Evolutionary conservation across 495 filamentous ascomycete species (phyloP), one percentile per base, ranked within the genome.

Genomic region (Aspergillus hancockii): DNA sequence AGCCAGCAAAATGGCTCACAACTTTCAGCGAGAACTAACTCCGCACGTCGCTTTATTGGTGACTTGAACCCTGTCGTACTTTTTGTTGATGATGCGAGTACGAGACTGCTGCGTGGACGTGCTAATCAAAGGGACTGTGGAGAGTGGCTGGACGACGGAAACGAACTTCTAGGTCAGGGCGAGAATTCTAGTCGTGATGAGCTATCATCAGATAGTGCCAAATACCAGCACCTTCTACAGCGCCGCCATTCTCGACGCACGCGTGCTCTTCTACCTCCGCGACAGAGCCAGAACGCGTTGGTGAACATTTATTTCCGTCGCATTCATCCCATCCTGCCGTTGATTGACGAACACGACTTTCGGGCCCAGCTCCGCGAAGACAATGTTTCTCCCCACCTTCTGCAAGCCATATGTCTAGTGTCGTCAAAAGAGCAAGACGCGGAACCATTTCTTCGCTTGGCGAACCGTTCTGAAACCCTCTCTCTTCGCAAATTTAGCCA

Each of bases 361-460:
- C 66, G 52, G 21, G 54, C 36, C 21, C 64, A 65, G 19, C 66
- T 61, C 13, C 46, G 58, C 32, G 60, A 66, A 19, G 64, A 57
- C 1, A 32, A 52, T n/a, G 22, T 64, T 9, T 57, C 55, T 55
- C 50, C 63, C 19, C 38, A 63, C 13, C 66, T 77, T 28, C 51
- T 70, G 18, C 71, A 71, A 18, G 50, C 64, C 3, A 63, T 77
- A 18, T 69, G 67, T 38, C 72, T 77, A 51, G 74, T 70, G 50
- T 69, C 75, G 12, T 64, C 72, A 5, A 71, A 75, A 22, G 72
- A 77, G 43, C 60, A 49, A 1, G 52, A 52, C 18, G 72, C 74
- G 14, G 58, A 32, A 21, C 30, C 61, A 21, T 62, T 68, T 32
- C 59, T 76, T 1, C 58, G 41, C n/a, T 49, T 75, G 14, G 66